Percentiles rank a stretch among this genome's conserved stretches.
phyloP scores from a whole-genome alignment of 176 grass and related monocot genomes.

The Dactylis glomerata region DNA sequence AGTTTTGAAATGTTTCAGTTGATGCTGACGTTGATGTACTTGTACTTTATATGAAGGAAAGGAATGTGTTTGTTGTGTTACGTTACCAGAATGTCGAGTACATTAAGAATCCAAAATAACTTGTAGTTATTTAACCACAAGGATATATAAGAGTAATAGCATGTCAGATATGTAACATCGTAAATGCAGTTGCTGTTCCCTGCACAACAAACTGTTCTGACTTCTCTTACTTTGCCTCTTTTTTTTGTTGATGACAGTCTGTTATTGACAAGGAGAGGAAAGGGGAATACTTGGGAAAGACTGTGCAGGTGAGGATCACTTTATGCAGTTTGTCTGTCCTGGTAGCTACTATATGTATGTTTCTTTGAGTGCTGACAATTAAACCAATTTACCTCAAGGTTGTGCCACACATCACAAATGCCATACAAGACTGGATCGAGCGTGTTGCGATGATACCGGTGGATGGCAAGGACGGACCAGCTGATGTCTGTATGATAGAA shows the following conservation, averaged over 20 bases:
- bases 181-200: constrained; percentile 26
- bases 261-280: constrained; percentile 73
- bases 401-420: constrained; percentile 77
- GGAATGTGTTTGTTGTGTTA: constrained; percentile 18
- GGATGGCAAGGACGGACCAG: constrained; percentile 66
- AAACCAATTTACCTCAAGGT: constrained; percentile 38
- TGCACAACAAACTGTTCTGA: constrained; percentile 20
- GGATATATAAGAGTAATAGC: constrained; percentile 17
- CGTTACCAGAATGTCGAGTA: constrained; percentile 7
- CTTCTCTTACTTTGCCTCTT: constrained; percentile 13
- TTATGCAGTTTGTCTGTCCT: constrained; percentile 5
- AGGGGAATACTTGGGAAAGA: constrained; percentile 74
- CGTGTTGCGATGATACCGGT: constrained; percentile 61
- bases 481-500: constrained; percentile 76
- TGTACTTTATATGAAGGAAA: constrained; percentile 25
- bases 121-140: background rate
- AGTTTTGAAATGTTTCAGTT: background rate
- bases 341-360: constrained; percentile 14
- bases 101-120: background rate
- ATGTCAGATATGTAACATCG: background rate
- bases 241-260: constrained; percentile 44
- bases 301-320: constrained; percentile 52
- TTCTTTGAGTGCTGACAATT: constrained; percentile 29
- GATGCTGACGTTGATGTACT: constrained; percentile 6
- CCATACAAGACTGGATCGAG: constrained; percentile 81